A percentile compares a stretch with the other conserved stretches of the same genome.
phyloP scores from a whole-genome alignment of 495 filamentous ascomycete species.

The Astrothelium macrocarpum region DNA sequence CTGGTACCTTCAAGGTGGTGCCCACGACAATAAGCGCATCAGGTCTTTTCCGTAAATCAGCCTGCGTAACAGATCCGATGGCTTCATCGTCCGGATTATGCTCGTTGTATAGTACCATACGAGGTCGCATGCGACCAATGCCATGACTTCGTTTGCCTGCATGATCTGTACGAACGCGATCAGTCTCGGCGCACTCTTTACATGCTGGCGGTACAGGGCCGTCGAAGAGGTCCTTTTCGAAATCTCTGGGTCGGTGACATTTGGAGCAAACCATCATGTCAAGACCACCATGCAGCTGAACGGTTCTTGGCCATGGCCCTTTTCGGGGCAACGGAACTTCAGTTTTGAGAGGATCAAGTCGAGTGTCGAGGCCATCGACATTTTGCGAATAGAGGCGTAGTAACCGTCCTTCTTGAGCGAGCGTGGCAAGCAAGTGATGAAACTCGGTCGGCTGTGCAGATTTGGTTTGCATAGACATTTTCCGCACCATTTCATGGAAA shows the following conservation, averaged over 20 bases:
- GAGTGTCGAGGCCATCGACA: constrained; percentile 87
- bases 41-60: constrained; percentile 73
- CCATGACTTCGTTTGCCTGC: constrained; percentile 89
- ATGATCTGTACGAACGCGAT: constrained; percentile 62
- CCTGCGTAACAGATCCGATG: constrained; percentile 77
- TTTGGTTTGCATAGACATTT: constrained; percentile 64
- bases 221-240: constrained; percentile 70
- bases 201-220: constrained; percentile 80
- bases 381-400: constrained; percentile 92
- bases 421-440: constrained; percentile 83
- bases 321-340: constrained; percentile 62
- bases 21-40: constrained; percentile 92
- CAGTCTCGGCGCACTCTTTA: constrained; percentile 60
- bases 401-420: constrained; percentile 83
- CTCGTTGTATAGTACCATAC: constrained; percentile 96
- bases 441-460: constrained; percentile 77
- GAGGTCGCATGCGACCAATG: constrained; percentile 77
- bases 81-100: constrained; percentile 92
- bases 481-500: constrained; percentile 93
- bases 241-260: constrained; percentile 65
- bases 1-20: constrained; percentile 89
- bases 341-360: constrained; percentile 69
- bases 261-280: constrained; percentile 95
- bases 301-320: constrained; percentile 67
- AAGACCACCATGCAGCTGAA: constrained; percentile 90